These are phyloP conservation scores for Mycena belliarum DNA, from an alignment of 768 basidiomycete genomes.

Conservation along the genomic window DNA sequence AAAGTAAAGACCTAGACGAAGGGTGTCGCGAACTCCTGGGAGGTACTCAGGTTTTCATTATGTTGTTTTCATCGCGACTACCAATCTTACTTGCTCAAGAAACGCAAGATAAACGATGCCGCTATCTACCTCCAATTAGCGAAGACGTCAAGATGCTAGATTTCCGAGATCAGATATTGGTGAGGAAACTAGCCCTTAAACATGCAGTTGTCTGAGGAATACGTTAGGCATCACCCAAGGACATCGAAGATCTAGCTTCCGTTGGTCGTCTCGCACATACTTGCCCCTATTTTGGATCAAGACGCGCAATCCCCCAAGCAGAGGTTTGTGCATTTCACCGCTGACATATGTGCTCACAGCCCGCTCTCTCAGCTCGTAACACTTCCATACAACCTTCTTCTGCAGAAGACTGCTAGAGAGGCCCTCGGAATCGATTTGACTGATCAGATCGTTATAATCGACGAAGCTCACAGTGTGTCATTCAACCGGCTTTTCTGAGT, in stretches of 20 bases:
- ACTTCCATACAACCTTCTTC: constrained; percentile 89
- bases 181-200: constrained; percentile 23
- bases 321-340: constrained; percentile 53
- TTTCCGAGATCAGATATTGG: constrained; percentile 85
- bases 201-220: neutral
- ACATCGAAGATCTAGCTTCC: constrained; percentile 88
- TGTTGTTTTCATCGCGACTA: neutral
- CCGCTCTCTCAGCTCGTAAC: constrained; percentile 66
- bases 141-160: constrained; percentile 76
- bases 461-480: constrained; percentile 92
- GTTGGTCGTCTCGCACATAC: constrained; percentile 67
- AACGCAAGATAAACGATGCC: constrained; percentile 70
- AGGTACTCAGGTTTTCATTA: constrained; percentile 45
- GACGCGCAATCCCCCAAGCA: constrained; percentile 86
- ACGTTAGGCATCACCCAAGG: constrained; percentile 79
- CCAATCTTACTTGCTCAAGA: constrained; percentile 36
- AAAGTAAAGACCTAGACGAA: constrained; percentile 78
- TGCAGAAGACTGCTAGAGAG: constrained; percentile 82
- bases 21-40: constrained; percentile 79
- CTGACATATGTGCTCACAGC: too few relatives aligned
- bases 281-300: constrained; percentile 93
- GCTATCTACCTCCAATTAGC: constrained; percentile 67
- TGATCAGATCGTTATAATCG: constrained; percentile 85
- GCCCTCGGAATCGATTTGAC: constrained; percentile 84
- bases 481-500: neutral